A percentile compares a stretch with the other conserved stretches of the same genome.
These are phyloP conservation scores for Penicillium cinerascens DNA, from an alignment of 495 filamentous ascomycete genomes.

Conservation along the genomic window DNA sequence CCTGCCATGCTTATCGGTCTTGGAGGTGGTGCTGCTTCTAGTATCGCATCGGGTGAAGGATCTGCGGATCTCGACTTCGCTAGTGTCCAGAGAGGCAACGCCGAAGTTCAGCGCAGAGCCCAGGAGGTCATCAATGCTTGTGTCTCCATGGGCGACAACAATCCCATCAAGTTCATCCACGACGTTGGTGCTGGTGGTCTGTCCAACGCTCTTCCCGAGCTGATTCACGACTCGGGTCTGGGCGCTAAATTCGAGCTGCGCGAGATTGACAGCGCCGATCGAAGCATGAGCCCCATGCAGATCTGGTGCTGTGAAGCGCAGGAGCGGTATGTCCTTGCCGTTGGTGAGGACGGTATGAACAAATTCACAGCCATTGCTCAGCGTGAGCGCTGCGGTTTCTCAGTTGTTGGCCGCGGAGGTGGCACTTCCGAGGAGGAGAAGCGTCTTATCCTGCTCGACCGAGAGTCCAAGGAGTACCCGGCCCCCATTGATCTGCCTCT, in stretches of 20 bases:
- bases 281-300: slow-evolving; percentile 87
- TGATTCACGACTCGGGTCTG: slow-evolving; percentile 85
- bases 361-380: slow-evolving; percentile 78
- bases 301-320: slow-evolving; percentile 98
- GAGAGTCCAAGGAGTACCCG: slow-evolving; percentile 72
- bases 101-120: slow-evolving; percentile 89
- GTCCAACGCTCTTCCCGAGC: slow-evolving; percentile 87
- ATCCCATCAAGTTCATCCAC: slow-evolving; percentile 93
- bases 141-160: slow-evolving; percentile 72
- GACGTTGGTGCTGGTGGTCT: slow-evolving; percentile 95
- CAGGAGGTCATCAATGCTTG: slow-evolving; percentile 97
- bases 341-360: slow-evolving; percentile 74
- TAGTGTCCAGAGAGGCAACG: slow-evolving; percentile 88
- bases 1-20: slow-evolving; percentile 97
- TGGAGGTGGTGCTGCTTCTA: slow-evolving; percentile 91
- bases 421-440: slow-evolving; percentile 59
- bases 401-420: slow-evolving; percentile 78
- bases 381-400: slow-evolving; percentile 90
- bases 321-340: slow-evolving; percentile 85
- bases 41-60: slow-evolving; percentile 81
- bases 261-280: slow-evolving; percentile 85
- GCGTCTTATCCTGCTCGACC: slow-evolving; percentile 74
- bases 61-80: slow-evolving; percentile 91
- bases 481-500: slow-evolving; percentile 88
- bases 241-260: slow-evolving; percentile 89